Evolutionary conservation across 768 basidiomycete species (phyloP).

Genomic region (Boletus edulis): DNA sequence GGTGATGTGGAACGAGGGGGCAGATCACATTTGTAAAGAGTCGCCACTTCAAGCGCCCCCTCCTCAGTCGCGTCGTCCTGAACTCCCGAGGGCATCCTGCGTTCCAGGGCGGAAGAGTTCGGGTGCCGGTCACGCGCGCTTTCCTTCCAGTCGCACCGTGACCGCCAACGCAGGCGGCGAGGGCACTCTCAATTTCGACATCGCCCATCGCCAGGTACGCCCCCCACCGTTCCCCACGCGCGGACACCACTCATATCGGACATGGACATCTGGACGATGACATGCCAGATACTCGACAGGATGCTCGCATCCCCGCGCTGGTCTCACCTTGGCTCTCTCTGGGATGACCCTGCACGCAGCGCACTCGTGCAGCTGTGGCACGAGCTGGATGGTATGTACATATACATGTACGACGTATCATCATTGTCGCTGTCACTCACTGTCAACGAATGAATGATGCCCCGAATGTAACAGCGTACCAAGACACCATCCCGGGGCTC

Average conservation of each 20-base stretch:
- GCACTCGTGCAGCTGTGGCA: constrained; percentile 59
- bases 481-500: constrained; percentile 50
- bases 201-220: constrained; percentile 53
- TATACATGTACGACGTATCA: too few relatives aligned
- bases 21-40: constrained; percentile 19
- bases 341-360: constrained; percentile 43
- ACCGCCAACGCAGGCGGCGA: constrained; percentile 41
- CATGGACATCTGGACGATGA: not conserved
- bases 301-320: constrained; percentile 52
- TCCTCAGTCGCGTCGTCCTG: too few relatives aligned
- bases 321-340: constrained; percentile 42
- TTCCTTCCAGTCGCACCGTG: constrained; percentile 37
- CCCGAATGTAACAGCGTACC: constrained; percentile 45
- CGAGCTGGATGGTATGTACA: constrained; percentile 44
- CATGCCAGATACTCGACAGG: constrained; percentile 51
- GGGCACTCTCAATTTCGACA: constrained; percentile 52
- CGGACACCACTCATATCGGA: not conserved
- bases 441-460: too few relatives aligned
- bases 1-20: too few relatives aligned
- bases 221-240: too few relatives aligned
- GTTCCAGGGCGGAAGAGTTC: too few relatives aligned
- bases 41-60: too few relatives aligned
- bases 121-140: too few relatives aligned
- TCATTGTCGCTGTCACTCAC: too few relatives aligned
- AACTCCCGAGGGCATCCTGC: too few relatives aligned